A percentile compares a stretch with the other conserved stretches of the same genome.
Conservation (phyloP, 2,329 filamentous ascomycete genomes). For the Aspergillus sp. region DNA sequence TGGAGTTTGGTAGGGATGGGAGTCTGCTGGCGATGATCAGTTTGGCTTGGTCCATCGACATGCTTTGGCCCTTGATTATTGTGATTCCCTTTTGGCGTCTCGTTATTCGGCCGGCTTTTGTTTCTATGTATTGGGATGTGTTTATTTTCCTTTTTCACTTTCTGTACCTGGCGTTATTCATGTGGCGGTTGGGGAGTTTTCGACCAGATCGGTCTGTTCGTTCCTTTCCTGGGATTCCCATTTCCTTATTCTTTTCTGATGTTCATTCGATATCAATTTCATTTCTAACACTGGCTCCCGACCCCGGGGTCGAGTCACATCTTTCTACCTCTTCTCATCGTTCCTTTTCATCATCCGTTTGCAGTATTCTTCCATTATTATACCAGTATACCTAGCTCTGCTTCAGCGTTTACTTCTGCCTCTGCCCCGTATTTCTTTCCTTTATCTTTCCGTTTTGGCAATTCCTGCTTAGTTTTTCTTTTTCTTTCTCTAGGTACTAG, state of each 20-base stretch:
- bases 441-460: neutral
- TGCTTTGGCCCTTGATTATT: slow-evolving; percentile 4
- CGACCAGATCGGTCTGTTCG: neutral
- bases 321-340: neutral
- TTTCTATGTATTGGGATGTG: neutral
- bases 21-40: slow-evolving; percentile 19
- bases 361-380: neutral
- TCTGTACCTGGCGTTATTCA: neutral
- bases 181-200: neutral
- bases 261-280: slow-evolving; percentile 5
- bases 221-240: neutral
- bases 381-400: slow-evolving; percentile 1
- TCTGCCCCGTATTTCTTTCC: neutral
- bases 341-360: neutral
- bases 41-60: slow-evolving; percentile 5
- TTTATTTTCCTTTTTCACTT: neutral
- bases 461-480: neutral
- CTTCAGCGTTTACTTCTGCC: neutral
- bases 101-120: neutral
- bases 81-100: slow-evolving; percentile 4
- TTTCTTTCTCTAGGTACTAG: too few relatives aligned
- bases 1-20: slow-evolving; percentile 21
- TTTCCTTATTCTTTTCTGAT: slow-evolving; percentile 4
- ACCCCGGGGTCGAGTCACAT: neutral
- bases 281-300: neutral